Percentiles rank a stretch among this genome's conserved stretches.
Conservation (phyloP, 495 filamentous ascomycete genomes). For the Trichoderma reesei region DNA sequence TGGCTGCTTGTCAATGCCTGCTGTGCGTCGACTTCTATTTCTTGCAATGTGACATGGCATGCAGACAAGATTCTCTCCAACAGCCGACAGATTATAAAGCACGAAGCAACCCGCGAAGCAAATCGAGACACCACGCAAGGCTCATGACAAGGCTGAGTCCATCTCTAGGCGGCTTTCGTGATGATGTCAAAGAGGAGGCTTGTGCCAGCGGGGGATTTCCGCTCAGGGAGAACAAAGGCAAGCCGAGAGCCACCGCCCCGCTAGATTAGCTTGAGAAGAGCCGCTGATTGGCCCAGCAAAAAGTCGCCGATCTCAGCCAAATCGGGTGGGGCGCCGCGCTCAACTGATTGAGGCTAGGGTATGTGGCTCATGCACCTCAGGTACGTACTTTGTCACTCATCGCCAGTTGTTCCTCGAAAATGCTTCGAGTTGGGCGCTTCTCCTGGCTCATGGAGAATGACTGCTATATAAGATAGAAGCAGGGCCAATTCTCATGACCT, state of each 20-base stretch:
- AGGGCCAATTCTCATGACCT: no score
- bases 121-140: no score
- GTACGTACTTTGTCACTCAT: not conserved
- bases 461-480: no score
- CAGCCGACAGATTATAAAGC: no score
- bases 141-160: not conserved
- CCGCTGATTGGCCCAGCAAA: not conserved
- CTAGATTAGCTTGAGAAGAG: not conserved
- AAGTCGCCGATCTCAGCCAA: not conserved
- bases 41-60: no score
- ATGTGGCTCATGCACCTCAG: conserved; percentile 4
- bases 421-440: no score
- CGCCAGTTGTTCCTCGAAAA: no score
- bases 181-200: not conserved
- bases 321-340: conserved; percentile 1
- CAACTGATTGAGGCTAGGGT: not conserved
- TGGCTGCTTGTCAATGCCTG: no score
- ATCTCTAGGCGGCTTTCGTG: not conserved
- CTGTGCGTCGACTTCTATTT: no score
- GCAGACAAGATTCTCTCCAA: no score
- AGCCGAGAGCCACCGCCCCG: not conserved
- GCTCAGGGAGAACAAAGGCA: not conserved
- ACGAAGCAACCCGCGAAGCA: no score
- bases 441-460: no score
- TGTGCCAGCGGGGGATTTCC: not conserved